Evolutionary conservation across 169 alveolate genomes (phyloP), one percentile per base, ranked within the genome.

Genomic region (Plasmodium fragile): DNA sequence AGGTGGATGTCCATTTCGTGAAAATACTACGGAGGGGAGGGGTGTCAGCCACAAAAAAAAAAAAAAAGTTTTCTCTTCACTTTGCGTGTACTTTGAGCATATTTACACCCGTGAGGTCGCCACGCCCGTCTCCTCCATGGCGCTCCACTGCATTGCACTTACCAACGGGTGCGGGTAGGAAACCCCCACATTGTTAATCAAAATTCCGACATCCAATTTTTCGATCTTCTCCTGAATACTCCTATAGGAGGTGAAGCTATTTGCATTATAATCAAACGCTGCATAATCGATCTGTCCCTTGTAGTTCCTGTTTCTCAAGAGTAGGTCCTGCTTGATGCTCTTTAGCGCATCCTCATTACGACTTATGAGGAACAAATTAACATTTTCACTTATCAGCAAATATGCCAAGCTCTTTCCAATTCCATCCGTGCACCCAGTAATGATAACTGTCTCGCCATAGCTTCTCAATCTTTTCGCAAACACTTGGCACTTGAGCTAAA

Each of bases 341-440:
- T 41, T 72, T 34, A 84, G 65, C 52, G 77, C 92, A 34, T 49
- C 59, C 65, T 84, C 92, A 52, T 84, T 84, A 52, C 92, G 52
- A 25, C 92, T 84, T 71, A 84, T 84, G 59, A 84, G 65, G 28
- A 84, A 84, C 52, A 84, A 84, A 84, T 84, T 84, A 4, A 84
- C 92, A 84, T 73, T 32, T 10, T 84, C 79, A 0, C 84, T 91
- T 43, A 79, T 71, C 32, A 95, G 77, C 73, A 94, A 89, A 72
- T 90, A 77, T 55, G 96, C 92, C 36, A 95, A 41, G 45, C 95
- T 95, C 79, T 95, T 95, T 45, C 97, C 97, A 55, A 95, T 95
- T 43, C 97, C 97, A 41, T 95, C 97, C 41, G 95, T 95, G 53
- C 96, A 95, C 30, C 97, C 97, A 28, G 97, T 95, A 13, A 95